Evolutionary conservation across 129 eudicot genomes (phyloP).

Genomic region (Arctium lappa): DNA sequence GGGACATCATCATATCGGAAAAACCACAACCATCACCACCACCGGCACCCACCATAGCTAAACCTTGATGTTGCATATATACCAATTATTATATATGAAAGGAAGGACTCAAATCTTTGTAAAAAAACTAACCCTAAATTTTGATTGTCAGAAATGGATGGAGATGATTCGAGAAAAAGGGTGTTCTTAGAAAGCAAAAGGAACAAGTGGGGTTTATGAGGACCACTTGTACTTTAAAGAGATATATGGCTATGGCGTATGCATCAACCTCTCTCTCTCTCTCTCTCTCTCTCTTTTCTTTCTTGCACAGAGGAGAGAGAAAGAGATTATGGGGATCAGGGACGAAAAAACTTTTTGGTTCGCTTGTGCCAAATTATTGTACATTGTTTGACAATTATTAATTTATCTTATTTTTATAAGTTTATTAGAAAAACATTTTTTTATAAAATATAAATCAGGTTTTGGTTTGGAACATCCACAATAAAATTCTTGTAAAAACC

Average conservation of each 20-base stretch:
- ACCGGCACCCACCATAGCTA: conserved; percentile 35
- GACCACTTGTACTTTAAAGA: conserved; percentile 33
- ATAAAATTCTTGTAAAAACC: too few species aligned
- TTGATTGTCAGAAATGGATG: background rate
- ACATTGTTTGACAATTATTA: background rate
- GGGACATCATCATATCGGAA: conserved; percentile 21
- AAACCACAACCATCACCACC: conserved; percentile 25
- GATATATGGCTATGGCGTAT: background rate
- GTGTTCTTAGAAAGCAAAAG: conserved; percentile 14
- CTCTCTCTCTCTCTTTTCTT: background rate
- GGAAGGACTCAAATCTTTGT: background rate
- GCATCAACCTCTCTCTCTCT: background rate
- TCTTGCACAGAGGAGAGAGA: background rate
- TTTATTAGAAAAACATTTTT: too few species aligned
- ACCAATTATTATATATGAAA: background rate
- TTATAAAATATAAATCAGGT: too few species aligned
- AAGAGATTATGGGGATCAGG: background rate
- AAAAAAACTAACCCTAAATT: background rate
- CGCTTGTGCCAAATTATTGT: background rate
- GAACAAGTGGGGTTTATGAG: conserved; percentile 26
- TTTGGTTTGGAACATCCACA: too few species aligned
- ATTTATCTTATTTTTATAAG: background rate
- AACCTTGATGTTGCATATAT: conserved; percentile 50
- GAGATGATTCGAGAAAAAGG: conserved; percentile 24
- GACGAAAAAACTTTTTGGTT: background rate